Percentiles rank a stretch among this genome's conserved stretches.
These are phyloP conservation scores for Rhizopogon sp. DNA, from an alignment of 768 basidiomycete species.

Conservation along the genomic window DNA sequence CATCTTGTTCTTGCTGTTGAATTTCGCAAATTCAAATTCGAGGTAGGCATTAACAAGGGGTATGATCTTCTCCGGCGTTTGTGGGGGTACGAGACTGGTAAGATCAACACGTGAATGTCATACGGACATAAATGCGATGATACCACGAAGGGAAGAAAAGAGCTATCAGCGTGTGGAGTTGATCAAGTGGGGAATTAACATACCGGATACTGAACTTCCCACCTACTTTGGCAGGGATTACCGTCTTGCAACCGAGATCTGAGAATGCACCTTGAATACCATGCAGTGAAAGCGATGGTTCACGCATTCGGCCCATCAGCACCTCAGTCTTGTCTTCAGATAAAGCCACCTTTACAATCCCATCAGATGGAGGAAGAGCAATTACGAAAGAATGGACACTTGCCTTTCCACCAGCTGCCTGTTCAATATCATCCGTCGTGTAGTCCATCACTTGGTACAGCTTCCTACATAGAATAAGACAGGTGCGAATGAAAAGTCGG, in stretches of 20 bases:
- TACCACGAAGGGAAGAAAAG: background rate
- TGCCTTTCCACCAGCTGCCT: constrained; percentile 60
- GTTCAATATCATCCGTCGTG: constrained; percentile 64
- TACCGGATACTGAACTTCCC: constrained; percentile 96
- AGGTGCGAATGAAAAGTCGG: background rate
- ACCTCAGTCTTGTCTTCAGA: constrained; percentile 71
- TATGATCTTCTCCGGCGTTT: constrained; percentile 72
- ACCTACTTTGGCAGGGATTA: constrained; percentile 84
- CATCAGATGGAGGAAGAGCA: background rate
- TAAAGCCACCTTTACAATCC: constrained; percentile 47
- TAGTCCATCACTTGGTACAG: constrained; percentile 78
- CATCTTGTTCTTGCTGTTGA: constrained; percentile 81
- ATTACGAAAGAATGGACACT: background rate
- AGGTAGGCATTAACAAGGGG: constrained; percentile 69
- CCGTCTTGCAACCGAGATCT: constrained; percentile 79
- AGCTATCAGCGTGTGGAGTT: background rate
- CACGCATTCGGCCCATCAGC: constrained; percentile 92
- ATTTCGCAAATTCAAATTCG: constrained; percentile 74
- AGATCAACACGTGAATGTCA: background rate
- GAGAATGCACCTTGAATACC: constrained; percentile 96
- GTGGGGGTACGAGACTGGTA: constrained; percentile 74
- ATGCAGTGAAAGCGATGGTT: constrained; percentile 85
- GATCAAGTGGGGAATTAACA: constrained; percentile 13
- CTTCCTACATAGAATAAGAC: constrained; percentile 31
- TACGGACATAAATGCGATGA: background rate